phyloP scores from a whole-genome alignment of 2,329 filamentous ascomycete genomes.

The Penicillium aurantiogriseum region DNA sequence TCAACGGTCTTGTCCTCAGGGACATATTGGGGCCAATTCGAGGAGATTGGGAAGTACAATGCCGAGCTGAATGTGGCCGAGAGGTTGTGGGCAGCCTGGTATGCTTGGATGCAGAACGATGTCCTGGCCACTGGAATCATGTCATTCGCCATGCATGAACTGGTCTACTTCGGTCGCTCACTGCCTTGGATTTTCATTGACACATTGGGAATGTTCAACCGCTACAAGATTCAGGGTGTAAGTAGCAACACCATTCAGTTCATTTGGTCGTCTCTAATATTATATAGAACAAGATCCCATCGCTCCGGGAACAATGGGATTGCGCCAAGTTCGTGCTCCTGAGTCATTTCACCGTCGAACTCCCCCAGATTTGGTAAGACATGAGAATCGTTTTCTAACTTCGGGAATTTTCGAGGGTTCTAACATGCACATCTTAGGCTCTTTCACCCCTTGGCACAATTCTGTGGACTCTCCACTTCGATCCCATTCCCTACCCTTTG shows the following conservation, averaged over 20 bases:
- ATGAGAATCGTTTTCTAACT: not conserved
- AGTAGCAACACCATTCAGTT: constrained; percentile 30
- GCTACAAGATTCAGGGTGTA: constrained; percentile 91
- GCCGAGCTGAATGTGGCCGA: constrained; percentile 82
- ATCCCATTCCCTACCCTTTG: constrained; percentile 83
- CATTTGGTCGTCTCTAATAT: not conserved
- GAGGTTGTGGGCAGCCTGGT: constrained; percentile 93
- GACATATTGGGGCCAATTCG: constrained; percentile 65
- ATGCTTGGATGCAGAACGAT: constrained; percentile 97
- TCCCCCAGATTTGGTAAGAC: constrained; percentile 86
- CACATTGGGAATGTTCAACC: constrained; percentile 78
- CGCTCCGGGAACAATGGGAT: constrained; percentile 88
- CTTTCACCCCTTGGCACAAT: constrained; percentile 95
- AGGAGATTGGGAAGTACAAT: constrained; percentile 69
- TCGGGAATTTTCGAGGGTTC: not conserved
- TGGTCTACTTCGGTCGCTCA: constrained; percentile 88
- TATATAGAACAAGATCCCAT: constrained; percentile 74
- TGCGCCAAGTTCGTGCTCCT: constrained; percentile 91
- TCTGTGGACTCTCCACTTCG: constrained; percentile 80
- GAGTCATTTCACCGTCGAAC: constrained; percentile 95
- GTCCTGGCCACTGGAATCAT: constrained; percentile 93
- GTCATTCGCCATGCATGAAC: constrained; percentile 94
- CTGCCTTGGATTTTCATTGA: constrained; percentile 94
- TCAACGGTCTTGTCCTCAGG: constrained; percentile 49
- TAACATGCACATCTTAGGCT: constrained; percentile 49